phyloP scores from a whole-genome alignment of 192 early-diverging fungal genomes.

The Diversispora eburnea region DNA sequence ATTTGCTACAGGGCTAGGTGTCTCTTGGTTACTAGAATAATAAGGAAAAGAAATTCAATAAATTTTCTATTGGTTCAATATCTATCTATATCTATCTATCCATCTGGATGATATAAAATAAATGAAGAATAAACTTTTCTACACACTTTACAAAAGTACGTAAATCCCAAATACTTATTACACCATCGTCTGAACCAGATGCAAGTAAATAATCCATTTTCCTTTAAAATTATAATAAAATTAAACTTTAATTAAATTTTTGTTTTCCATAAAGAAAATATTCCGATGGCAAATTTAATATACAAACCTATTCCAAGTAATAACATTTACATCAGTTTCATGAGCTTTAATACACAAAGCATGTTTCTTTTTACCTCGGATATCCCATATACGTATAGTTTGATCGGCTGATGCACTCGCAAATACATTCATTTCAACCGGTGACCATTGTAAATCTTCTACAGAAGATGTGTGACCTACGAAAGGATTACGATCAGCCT shows the following conservation, averaged over 20 bases:
- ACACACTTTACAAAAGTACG: slow-evolving; percentile 49
- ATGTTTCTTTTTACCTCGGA: slow-evolving; percentile 67
- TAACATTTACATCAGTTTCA: slow-evolving; percentile 91
- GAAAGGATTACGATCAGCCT: slow-evolving; percentile 72
- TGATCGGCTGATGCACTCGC: slow-evolving; percentile 88
- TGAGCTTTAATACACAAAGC: slow-evolving; percentile 82
- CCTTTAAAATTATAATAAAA: slow-evolving; percentile 31
- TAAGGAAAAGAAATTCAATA: not conserved
- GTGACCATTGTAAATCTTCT: slow-evolving; percentile 98
- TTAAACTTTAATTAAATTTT: not conserved
- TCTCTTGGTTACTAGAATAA: slow-evolving; percentile 29
- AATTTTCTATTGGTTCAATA: slow-evolving; percentile 5
- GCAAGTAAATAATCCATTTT: slow-evolving; percentile 84
- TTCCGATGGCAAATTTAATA: not conserved
- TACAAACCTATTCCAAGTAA: slow-evolving; percentile 84
- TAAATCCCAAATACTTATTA: slow-evolving; percentile 96
- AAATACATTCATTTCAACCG: slow-evolving; percentile 85
- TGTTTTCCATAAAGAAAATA: not conserved
- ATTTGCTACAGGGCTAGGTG: slow-evolving; percentile 74
- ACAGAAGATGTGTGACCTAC: slow-evolving; percentile 80
- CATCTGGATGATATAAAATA: slow-evolving; percentile 6
- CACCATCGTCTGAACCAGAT: slow-evolving; percentile 88
- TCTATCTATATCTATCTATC: too few species aligned
- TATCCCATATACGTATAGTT: slow-evolving; percentile 94
- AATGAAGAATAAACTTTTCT: not conserved